A percentile compares a stretch with the other conserved stretches of the same genome.
These are phyloP conservation scores for Paramyrothecium roridum DNA, from an alignment of 2,329 filamentous ascomycete species.

Conservation along the genomic window DNA sequence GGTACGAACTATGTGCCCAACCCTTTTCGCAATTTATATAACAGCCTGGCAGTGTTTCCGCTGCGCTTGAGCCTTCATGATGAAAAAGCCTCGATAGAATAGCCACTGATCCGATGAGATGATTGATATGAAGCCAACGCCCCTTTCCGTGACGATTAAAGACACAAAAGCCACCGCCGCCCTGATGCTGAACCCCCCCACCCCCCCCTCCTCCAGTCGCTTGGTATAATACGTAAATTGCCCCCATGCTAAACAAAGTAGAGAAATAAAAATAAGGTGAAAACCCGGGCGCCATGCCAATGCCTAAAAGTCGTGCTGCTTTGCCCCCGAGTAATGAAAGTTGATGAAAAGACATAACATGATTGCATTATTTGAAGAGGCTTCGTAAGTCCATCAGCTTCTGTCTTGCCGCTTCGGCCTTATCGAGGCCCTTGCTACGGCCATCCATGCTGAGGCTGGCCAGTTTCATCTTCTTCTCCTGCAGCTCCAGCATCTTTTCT, in stretches of 20 bases:
- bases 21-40: not conserved
- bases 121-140: not conserved
- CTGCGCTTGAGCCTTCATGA: not conserved
- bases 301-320: not conserved
- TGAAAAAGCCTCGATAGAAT: not conserved
- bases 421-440: slow-evolving; percentile 50
- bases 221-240: not conserved
- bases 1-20: too few relatives aligned
- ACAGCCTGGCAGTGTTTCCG: not conserved
- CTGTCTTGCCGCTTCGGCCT: slow-evolving; percentile 55
- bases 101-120: not conserved
- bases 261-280: not conserved
- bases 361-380: slow-evolving; percentile 48
- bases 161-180: slow-evolving; percentile 15
- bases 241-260: not conserved
- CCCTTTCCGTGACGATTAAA: slow-evolving; percentile 21
- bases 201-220: too few relatives aligned
- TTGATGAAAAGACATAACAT: not conserved
- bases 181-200: slow-evolving; percentile 16
- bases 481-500: slow-evolving; percentile 85
- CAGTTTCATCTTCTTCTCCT: slow-evolving; percentile 88
- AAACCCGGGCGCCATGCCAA: not conserved
- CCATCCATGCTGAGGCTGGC: slow-evolving; percentile 83
- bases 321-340: not conserved
- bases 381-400: slow-evolving; percentile 57